phyloP scores from a whole-genome alignment of 2,329 filamentous ascomycete genomes.

The Aspergillus quadricinctus region DNA sequence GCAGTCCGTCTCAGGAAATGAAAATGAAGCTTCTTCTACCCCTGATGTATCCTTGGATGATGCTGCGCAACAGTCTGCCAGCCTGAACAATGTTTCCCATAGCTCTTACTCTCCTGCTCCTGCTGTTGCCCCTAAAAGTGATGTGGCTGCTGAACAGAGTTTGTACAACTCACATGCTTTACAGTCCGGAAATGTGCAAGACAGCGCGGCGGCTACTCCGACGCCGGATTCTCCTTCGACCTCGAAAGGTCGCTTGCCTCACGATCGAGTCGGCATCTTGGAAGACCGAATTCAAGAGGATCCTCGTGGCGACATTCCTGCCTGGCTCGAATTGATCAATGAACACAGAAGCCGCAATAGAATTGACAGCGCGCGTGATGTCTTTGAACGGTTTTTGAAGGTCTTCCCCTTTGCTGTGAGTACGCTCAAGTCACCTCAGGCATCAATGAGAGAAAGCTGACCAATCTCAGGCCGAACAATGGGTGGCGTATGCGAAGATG shows the following conservation, averaged over 20 bases:
- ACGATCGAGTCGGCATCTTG: slow-evolving; percentile 72
- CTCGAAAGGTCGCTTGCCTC: slow-evolving; percentile 56
- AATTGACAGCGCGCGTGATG: slow-evolving; percentile 71
- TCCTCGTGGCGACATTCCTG: slow-evolving; percentile 84
- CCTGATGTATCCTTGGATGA: slow-evolving; percentile 60
- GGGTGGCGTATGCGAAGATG: slow-evolving; percentile 84
- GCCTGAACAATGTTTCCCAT: slow-evolving; percentile 47
- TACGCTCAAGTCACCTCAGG: slow-evolving; percentile 21
- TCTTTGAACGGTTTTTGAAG: slow-evolving; percentile 81
- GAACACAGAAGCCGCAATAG: slow-evolving; percentile 80
- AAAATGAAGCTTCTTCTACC: slow-evolving; percentile 52
- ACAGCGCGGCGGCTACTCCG: slow-evolving; percentile 36
- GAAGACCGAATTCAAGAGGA: slow-evolving; percentile 92
- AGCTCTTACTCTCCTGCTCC: slow-evolving; percentile 46
- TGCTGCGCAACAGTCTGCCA: slow-evolving; percentile 48
- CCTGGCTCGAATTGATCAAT: slow-evolving; percentile 82
- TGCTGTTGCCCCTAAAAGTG: slow-evolving; percentile 43
- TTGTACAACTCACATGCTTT: slow-evolving; percentile 33
- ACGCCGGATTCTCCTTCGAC: slow-evolving; percentile 43
- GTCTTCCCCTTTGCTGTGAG: slow-evolving; percentile 89
- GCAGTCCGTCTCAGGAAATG: slow-evolving; percentile 53
- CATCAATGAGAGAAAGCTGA: slow-evolving; percentile 29
- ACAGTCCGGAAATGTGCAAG: slow-evolving; percentile 28
- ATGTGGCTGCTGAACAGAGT: slow-evolving; percentile 34
- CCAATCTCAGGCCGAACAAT: slow-evolving; percentile 71